phyloP scores from a whole-genome alignment of 1,284 basidiomycete genomes.

The Trichosporon sp. region DNA sequence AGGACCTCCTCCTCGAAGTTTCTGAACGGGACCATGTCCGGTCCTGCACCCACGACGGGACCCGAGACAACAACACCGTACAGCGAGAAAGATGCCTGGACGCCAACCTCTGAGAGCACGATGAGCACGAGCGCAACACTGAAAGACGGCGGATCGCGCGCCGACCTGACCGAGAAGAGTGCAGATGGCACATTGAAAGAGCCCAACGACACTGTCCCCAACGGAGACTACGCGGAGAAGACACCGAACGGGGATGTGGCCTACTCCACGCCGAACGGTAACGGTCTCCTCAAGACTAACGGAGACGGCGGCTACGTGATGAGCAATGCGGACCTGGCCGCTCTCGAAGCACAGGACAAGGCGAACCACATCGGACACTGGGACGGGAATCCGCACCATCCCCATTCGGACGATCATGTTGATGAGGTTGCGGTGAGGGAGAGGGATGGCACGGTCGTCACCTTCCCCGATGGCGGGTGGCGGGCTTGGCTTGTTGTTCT shows the following conservation, averaged over 20 bases:
- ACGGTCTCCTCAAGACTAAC: background rate
- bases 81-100: slow-evolving; percentile 1
- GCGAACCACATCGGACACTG: slow-evolving; percentile 8
- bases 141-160: too few species aligned
- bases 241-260: too few species aligned
- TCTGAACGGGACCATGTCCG: background rate
- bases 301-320: background rate
- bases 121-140: background rate
- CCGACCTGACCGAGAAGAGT: too few species aligned
- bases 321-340: background rate
- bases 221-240: too few species aligned
- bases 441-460: slow-evolving; percentile 29
- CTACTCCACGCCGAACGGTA: too few species aligned
- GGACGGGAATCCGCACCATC: background rate
- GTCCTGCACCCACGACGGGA: background rate
- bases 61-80: background rate
- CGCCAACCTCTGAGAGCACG: slow-evolving; percentile 8
- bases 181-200: too few species aligned
- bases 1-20: background rate
- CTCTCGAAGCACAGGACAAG: background rate
- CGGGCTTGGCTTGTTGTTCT: slow-evolving; percentile 36
- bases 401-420: background rate
- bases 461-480: slow-evolving; percentile 35
- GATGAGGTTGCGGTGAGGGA: slow-evolving; percentile 21
- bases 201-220: too few species aligned